Conservation (phyloP, 2,329 filamentous ascomycete species). For the Alternaria viburni region DNA sequence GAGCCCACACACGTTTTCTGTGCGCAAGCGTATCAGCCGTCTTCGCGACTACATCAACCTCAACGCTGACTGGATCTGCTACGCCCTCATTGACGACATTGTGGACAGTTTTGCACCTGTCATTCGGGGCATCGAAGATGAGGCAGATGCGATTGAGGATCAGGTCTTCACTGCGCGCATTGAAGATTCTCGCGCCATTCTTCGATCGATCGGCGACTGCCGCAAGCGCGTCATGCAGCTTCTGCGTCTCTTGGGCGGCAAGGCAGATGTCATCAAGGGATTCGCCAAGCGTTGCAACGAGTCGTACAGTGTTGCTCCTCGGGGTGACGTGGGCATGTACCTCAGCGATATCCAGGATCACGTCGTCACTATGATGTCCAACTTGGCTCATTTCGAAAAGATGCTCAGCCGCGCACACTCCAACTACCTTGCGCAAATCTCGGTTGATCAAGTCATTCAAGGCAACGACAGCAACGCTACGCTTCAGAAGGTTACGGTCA, state of each 20-base stretch:
- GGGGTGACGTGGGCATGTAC: conserved; percentile 95
- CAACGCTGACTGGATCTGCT: conserved; percentile 98
- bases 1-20: conserved; percentile 85
- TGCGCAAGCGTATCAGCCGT: conserved; percentile 88
- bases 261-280: conserved; percentile 96
- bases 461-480: conserved; percentile 88
- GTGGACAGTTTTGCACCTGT: conserved; percentile 93
- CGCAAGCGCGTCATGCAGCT: conserved; percentile 95
- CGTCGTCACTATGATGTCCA: conserved; percentile 99
- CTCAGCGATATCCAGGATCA: conserved; percentile 98
- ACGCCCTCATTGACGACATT: conserved; percentile 97
- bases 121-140: conserved; percentile 83
- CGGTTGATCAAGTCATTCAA: conserved; percentile 87
- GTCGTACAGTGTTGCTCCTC: conserved; percentile 91
- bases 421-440: conserved; percentile 95
- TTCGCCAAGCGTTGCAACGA: conserved; percentile 99
- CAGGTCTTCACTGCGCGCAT: conserved; percentile 90
- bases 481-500: conserved; percentile 91
- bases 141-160: conserved; percentile 93
- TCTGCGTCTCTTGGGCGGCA: conserved; percentile 90
- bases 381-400: conserved; percentile 94
- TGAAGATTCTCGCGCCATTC: conserved; percentile 85
- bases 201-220: conserved; percentile 85
- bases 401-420: conserved; percentile 92
- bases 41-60: conserved; percentile 94